Conservation (phyloP, 164 flowering plant species). For the Taxillus chinensis region DNA sequence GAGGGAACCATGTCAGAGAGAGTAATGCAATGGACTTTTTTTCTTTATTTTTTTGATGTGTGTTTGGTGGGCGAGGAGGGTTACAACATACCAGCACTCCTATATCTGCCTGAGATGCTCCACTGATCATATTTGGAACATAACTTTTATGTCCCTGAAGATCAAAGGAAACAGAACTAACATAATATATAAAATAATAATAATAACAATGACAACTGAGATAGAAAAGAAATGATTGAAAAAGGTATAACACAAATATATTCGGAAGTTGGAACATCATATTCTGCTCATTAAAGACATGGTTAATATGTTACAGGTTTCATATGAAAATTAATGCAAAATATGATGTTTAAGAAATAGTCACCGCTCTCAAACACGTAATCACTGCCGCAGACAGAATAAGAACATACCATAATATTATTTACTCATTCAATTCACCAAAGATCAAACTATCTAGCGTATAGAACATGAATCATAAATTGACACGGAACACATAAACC, state of each 20-base stretch:
- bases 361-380: too few species aligned
- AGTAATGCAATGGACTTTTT: background rate
- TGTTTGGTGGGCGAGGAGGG: background rate
- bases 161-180: constrained; percentile 5
- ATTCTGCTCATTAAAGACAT: too few species aligned
- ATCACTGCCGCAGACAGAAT: too few species aligned
- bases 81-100: constrained; percentile 77
- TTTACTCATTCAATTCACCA: too few species aligned
- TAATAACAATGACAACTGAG: too few species aligned
- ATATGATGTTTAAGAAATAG: too few species aligned
- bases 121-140: constrained; percentile 99
- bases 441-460: too few species aligned
- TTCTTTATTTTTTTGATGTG: background rate
- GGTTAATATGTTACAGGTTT: too few species aligned
- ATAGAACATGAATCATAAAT: too few species aligned
- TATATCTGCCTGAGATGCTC: constrained; percentile 97
- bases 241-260: background rate
- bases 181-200: background rate
- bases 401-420: too few species aligned
- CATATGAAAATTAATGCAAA: too few species aligned
- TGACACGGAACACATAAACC: too few species aligned
- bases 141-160: constrained; percentile 97
- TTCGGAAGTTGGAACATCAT: background rate
- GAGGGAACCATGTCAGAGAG: background rate
- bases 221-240: background rate